These are phyloP conservation scores for Pseudohyphozyma bogoriensis DNA, from an alignment of 768 basidiomycete genomes.

Conservation along the genomic window DNA sequence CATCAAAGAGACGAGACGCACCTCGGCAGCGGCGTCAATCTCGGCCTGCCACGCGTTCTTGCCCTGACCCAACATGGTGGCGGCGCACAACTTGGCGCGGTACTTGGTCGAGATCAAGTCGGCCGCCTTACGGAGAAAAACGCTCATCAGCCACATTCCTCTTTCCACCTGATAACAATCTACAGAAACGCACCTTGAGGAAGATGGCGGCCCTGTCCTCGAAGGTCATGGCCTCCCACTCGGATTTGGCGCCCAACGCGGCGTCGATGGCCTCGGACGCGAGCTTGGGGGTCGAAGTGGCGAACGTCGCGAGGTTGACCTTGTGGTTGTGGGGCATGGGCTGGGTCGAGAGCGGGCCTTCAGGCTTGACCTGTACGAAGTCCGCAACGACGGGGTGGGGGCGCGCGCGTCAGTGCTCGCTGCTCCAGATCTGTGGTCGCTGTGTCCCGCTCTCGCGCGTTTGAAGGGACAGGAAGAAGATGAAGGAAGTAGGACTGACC, in stretches of 20 bases:
- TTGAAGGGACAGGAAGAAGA: neutral
- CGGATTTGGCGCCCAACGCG: conserved; percentile 70
- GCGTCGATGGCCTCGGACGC: conserved; percentile 73
- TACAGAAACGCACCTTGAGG: conserved; percentile 48
- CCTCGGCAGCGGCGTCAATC: conserved; percentile 98
- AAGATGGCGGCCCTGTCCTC: conserved; percentile 95
- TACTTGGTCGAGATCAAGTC: conserved; percentile 94
- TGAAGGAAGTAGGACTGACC: conserved; percentile 42
- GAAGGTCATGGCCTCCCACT: conserved; percentile 95
- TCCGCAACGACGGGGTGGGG: neutral
- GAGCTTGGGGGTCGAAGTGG: conserved; percentile 70
- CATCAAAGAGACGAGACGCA: too few relatives aligned
- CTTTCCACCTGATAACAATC: neutral
- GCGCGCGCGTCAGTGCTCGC: too few relatives aligned
- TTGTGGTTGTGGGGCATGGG: conserved; percentile 78
- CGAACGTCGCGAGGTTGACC: conserved; percentile 68
- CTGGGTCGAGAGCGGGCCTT: conserved; percentile 20
- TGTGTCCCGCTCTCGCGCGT: neutral
- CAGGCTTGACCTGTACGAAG: neutral
- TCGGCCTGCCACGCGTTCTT: conserved; percentile 99
- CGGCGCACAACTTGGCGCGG: conserved; percentile 85
- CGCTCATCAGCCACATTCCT: neutral
- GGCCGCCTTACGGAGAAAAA: conserved; percentile 49
- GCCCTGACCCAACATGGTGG: conserved; percentile 95
- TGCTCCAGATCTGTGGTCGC: too few relatives aligned